phyloP scores from a whole-genome alignment of 1,284 basidiomycete genomes.

The Trichosporon faecale region DNA sequence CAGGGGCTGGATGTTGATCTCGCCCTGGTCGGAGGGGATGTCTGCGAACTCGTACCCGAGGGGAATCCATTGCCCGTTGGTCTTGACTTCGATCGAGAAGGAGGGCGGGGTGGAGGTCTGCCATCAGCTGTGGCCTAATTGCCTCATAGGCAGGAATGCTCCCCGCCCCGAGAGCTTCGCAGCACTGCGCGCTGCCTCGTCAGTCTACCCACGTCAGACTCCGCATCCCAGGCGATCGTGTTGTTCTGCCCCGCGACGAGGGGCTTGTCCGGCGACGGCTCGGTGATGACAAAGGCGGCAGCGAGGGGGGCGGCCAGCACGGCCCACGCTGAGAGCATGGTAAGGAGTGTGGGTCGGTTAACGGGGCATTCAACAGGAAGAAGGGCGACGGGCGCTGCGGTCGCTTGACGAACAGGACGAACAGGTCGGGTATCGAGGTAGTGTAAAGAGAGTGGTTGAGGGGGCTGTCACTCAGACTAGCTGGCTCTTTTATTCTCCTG shows the following conservation, averaged over 20 bases:
- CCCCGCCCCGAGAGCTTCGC: no score
- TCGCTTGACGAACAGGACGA: background rate
- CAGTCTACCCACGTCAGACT: background rate
- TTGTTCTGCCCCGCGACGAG: constrained; percentile 7
- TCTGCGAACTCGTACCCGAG: constrained; percentile 2
- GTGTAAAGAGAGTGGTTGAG: background rate
- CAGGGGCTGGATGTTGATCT: constrained; percentile 8
- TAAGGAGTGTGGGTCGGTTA: background rate
- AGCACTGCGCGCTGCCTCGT: background rate
- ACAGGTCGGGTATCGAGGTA: background rate
- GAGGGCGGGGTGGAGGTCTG: background rate
- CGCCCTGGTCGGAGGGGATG: background rate
- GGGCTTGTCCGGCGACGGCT: background rate
- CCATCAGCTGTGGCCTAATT: background rate
- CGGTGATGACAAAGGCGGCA: constrained; percentile 1
- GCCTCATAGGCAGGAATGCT: no score
- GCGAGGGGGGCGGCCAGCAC: constrained; percentile 10
- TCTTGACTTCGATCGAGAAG: constrained; percentile 7
- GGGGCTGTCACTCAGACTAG: background rate
- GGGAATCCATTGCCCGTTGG: background rate
- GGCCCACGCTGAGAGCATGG: constrained; percentile 10
- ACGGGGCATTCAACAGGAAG: background rate
- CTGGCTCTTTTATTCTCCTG: background rate
- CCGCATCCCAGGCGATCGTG: constrained; percentile 1
- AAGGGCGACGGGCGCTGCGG: background rate